phyloP scores from a whole-genome alignment of 1,284 basidiomycete genomes.

The Afroboletus lepidellus region DNA sequence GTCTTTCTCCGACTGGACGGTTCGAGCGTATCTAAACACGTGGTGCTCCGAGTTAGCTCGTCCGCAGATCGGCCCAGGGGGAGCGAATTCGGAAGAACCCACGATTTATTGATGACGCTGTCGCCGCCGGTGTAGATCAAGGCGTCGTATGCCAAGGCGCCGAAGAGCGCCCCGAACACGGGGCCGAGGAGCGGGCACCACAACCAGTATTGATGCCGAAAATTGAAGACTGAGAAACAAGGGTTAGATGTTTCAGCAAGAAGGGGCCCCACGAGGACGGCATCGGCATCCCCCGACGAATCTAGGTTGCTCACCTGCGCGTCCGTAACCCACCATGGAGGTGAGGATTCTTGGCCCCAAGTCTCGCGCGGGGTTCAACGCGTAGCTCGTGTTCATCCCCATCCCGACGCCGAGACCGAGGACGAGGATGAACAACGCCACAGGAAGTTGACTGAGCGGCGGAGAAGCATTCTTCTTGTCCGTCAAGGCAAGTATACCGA shows the following conservation, averaged over 20 bases:
- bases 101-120: constrained; percentile 50
- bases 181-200: constrained; percentile 67
- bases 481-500: constrained; percentile 42
- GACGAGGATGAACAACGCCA: constrained; percentile 52
- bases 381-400: constrained; percentile 57
- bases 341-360: constrained; percentile 57
- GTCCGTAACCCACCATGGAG: constrained; percentile 56
- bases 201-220: constrained; percentile 64
- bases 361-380: constrained; percentile 60
- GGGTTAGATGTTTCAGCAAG: not conserved
- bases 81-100: not conserved
- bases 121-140: constrained; percentile 51
- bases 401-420: constrained; percentile 51
- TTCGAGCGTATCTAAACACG: not conserved
- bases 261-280: not conserved
- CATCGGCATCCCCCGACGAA: not conserved
- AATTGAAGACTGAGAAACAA: constrained; percentile 38
- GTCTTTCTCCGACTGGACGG: not conserved
- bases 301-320: constrained; percentile 30
- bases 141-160: constrained; percentile 49
- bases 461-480: constrained; percentile 48
- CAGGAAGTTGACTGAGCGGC: constrained; percentile 47
- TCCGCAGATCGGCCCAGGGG: not conserved
- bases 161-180: constrained; percentile 50
- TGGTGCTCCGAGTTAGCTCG: not conserved